These are phyloP conservation scores for Priceomyces castillae DNA, from an alignment of 805 yeast genomes.

Conservation along the genomic window DNA sequence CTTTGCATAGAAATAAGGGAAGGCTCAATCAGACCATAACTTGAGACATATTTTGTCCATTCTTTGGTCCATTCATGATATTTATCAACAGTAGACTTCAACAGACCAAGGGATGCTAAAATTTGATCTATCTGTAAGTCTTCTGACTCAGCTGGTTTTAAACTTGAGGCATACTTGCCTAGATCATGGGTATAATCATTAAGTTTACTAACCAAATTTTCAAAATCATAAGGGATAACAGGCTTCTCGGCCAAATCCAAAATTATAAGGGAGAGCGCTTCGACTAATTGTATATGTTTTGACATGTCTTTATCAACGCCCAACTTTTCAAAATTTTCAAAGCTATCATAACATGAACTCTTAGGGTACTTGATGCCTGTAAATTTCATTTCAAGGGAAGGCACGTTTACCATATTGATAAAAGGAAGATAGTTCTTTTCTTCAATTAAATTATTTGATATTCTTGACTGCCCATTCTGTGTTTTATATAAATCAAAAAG, in stretches of 20 bases:
- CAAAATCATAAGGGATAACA: slow-evolving; percentile 64
- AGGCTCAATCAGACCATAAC: slow-evolving; percentile 62
- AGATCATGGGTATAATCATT: slow-evolving; percentile 47
- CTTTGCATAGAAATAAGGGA: slow-evolving; percentile 67
- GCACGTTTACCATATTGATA: slow-evolving; percentile 60
- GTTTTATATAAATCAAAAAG: slow-evolving; percentile 27
- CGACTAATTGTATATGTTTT: slow-evolving; percentile 54
- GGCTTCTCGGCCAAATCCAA: slow-evolving; percentile 74
- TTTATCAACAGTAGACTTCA: slow-evolving; percentile 36
- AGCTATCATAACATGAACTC: slow-evolving; percentile 63
- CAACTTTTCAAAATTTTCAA: slow-evolving; percentile 47
- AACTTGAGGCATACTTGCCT: slow-evolving; percentile 31
- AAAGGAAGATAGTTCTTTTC: slow-evolving; percentile 71
- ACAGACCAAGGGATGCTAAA: slow-evolving; percentile 21
- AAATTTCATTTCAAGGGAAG: slow-evolving; percentile 61
- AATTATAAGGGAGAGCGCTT: slow-evolving; percentile 50
- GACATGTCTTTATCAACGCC: slow-evolving; percentile 56
- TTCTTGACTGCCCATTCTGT: slow-evolving; percentile 22
- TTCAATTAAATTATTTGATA: slow-evolving; percentile 34
- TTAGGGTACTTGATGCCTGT: slow-evolving; percentile 43
- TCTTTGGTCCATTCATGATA: slow-evolving; percentile 55
- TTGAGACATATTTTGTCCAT: slow-evolving; percentile 52
- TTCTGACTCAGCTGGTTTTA: slow-evolving; percentile 18
- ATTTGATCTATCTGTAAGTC: slow-evolving; percentile 23
- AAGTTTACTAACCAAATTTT: slow-evolving; percentile 44